phyloP scores from a whole-genome alignment of 371 early-diverging fungal species.

The Mucor piriformis region DNA sequence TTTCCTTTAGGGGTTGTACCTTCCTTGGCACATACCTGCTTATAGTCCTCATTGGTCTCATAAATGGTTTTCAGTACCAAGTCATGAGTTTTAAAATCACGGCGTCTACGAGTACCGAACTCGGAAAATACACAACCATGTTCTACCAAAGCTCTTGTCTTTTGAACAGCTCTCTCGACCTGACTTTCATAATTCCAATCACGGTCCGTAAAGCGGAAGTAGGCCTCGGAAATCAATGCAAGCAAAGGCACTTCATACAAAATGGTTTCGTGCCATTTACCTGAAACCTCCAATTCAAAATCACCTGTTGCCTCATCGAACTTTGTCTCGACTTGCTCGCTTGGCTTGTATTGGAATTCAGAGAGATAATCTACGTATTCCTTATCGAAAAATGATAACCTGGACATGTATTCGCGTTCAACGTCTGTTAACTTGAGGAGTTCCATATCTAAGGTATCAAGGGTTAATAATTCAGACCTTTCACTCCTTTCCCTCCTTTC shows the following conservation, averaged over 20 bases:
- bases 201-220: constrained; percentile 68
- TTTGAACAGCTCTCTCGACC: constrained; percentile 52
- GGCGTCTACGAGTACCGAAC: constrained; percentile 78
- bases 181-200: constrained; percentile 76
- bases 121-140: constrained; percentile 75
- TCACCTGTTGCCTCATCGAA: constrained; percentile 36
- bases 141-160: constrained; percentile 52
- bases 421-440: constrained; percentile 44
- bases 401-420: constrained; percentile 59
- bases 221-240: constrained; percentile 73
- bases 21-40: constrained; percentile 15
- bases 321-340: constrained; percentile 52
- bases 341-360: constrained; percentile 62
- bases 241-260: constrained; percentile 78
- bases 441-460: constrained; percentile 31
- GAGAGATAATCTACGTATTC: constrained; percentile 64
- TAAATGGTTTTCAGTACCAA: constrained; percentile 58
- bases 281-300: constrained; percentile 56
- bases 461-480: neutral
- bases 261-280: constrained; percentile 75
- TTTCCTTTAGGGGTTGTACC: constrained; percentile 36
- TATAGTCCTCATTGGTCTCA: constrained; percentile 25
- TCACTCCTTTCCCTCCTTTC: too few relatives aligned
- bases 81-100: constrained; percentile 71
- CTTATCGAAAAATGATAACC: constrained; percentile 54